Evolutionary conservation across 2,329 filamentous ascomycete genomes (phyloP).

Genomic region (Elsinoe necatrix): DNA sequence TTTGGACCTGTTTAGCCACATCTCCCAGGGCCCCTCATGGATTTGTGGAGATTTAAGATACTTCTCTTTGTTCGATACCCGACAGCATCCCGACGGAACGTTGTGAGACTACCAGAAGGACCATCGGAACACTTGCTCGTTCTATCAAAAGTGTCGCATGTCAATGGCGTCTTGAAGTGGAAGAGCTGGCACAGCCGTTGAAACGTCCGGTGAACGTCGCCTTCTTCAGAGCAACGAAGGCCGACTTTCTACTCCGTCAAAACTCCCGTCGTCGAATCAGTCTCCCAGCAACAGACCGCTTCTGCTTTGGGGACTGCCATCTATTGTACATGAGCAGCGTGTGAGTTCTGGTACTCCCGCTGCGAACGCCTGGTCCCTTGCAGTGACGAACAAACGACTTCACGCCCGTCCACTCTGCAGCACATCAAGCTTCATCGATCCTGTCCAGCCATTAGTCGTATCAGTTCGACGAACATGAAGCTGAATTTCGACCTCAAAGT

Average conservation of each 20-base stretch:
- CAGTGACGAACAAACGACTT: background rate
- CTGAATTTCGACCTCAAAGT: background rate
- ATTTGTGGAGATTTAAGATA: background rate
- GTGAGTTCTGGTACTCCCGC: background rate
- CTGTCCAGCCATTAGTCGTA: background rate
- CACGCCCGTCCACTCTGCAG: background rate
- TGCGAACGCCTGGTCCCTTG: slow-evolving; percentile 3
- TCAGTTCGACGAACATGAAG: background rate
- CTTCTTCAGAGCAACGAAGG: slow-evolving; percentile 12
- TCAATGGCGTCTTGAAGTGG: background rate
- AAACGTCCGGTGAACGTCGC: slow-evolving; percentile 6
- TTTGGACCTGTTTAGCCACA: too few species aligned
- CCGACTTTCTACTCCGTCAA: background rate
- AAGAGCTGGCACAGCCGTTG: background rate
- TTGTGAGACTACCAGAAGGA: background rate
- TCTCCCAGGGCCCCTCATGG: background rate
- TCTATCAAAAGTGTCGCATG: slow-evolving; percentile 2
- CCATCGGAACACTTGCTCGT: background rate
- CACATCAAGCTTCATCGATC: background rate
- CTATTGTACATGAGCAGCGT: background rate
- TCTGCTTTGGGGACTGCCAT: background rate
- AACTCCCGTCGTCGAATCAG: slow-evolving; percentile 5
- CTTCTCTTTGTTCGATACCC: background rate
- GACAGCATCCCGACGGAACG: background rate
- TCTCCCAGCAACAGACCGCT: slow-evolving; percentile 5